Evolutionary conservation across 495 filamentous ascomycete genomes (phyloP), one percentile per base, ranked within the genome.

Genomic region (Aspergillus campestris): DNA sequence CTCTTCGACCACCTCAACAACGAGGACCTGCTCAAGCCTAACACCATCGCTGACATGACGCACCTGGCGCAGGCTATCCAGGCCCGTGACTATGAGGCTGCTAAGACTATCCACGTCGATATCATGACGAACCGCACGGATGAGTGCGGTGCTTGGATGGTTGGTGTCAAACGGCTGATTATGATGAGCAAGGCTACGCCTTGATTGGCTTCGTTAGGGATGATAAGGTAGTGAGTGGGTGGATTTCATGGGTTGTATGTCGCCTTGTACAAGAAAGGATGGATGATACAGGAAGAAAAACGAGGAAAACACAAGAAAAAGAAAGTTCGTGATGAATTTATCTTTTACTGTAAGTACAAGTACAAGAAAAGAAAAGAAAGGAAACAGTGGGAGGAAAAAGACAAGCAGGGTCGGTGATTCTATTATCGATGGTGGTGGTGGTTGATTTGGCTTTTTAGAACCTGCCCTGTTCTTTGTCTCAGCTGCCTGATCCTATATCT

Each of bases 1-100:
- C 76, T 98, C 8, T 98, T 95, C 66, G 89, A 97, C 57, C 89
- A 95, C 63, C 72, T 98, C 40, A 97, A 97, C 72, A 97, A 97
- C 56, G 85, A 87, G 56, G 88, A 95, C 48, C 69, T 98, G 18
- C 72, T 96, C 40, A 86, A 82, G 60, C 74, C 81, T 27, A 87
- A 90, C 55, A 95, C 91, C 6, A 70, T 96, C 35, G 67, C 79
- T 46, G 74, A 82, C 39, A 75, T 88, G 77, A 65, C 70, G 31
- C 73, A 84, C 57, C 62, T 92, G 13, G 78, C 84, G 9, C 65
- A 73, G 46, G 83, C 83, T 8, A 57, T 97, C 12, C 77, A 83
- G 49, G 65, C 59, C 0, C 83, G 79, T 64, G 72, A 95, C 50
- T 96, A 86, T 49, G 81, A 84, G 35, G 72, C 72, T n/a, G 92